Conservation (phyloP, 768 basidiomycete genomes). For the Amylocystis lapponica region DNA sequence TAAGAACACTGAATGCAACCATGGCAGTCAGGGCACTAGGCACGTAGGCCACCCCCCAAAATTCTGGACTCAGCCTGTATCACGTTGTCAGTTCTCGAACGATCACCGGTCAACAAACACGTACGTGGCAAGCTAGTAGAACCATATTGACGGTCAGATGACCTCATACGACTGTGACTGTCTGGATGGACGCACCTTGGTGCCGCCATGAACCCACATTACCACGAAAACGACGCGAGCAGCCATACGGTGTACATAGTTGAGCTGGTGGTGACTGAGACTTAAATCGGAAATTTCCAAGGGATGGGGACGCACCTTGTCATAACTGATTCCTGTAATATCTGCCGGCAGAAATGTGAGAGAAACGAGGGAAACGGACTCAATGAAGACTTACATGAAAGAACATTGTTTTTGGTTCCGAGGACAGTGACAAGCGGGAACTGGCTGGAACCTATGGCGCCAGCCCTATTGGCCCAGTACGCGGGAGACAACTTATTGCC, state of each 20-base stretch:
- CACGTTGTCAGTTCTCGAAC: too few relatives aligned
- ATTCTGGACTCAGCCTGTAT: too few relatives aligned
- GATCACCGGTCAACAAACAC: too few relatives aligned
- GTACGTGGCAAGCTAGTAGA: too few relatives aligned
- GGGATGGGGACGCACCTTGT: conserved; percentile 33
- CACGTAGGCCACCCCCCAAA: too few relatives aligned
- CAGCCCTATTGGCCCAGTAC: conserved; percentile 33
- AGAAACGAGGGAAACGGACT: neutral
- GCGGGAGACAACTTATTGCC: conserved; percentile 17
- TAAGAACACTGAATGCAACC: conserved; percentile 35
- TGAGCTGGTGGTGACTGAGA: conserved; percentile 27
- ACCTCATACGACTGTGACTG: too few relatives aligned
- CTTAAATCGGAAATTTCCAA: too few relatives aligned
- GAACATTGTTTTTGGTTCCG: conserved; percentile 56
- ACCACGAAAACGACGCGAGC: conserved; percentile 43
- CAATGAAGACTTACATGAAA: conserved; percentile 29
- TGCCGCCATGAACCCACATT: conserved; percentile 43
- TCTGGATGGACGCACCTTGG: conserved; percentile 33
- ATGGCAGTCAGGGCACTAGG: conserved; percentile 32
- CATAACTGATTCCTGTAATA: conserved; percentile 45
- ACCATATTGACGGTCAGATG: too few relatives aligned
- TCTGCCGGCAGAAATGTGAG: conserved; percentile 26
- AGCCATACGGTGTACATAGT: conserved; percentile 41
- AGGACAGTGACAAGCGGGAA: conserved; percentile 51
- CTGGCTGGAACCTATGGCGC: conserved; percentile 40